phyloP scores from a whole-genome alignment of 176 grass and related monocot genomes.

The Saccharum officinarum region DNA sequence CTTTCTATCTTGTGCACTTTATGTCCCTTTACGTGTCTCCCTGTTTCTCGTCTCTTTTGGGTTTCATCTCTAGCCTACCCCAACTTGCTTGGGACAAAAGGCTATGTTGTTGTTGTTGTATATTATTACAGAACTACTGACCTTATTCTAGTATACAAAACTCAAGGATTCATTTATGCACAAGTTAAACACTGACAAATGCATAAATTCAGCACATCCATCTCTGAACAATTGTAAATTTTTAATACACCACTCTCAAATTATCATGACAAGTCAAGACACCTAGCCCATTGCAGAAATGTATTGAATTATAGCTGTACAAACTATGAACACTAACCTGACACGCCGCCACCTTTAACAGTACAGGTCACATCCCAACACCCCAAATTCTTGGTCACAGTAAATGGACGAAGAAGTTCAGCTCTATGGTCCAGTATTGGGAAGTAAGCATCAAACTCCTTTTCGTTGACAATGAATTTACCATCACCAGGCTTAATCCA shows the following conservation, averaged over 20 bases:
- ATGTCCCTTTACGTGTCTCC: no score
- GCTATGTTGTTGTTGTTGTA: no score
- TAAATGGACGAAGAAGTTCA: slow-evolving; percentile 89
- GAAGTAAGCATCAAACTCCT: slow-evolving; percentile 94
- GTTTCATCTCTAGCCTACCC: no score
- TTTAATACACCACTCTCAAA: neutral
- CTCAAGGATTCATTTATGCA: neutral
- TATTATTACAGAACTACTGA: neutral
- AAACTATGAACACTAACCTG: slow-evolving; percentile 59
- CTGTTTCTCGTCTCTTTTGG: no score
- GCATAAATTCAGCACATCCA: neutral
- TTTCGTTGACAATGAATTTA: slow-evolving; percentile 87
- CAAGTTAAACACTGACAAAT: neutral
- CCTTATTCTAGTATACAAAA: slow-evolving; percentile 13
- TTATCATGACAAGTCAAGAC: neutral
- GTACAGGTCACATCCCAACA: slow-evolving; percentile 79
- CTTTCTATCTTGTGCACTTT: no score
- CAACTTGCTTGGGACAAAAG: no score
- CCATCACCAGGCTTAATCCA: slow-evolving; percentile 91
- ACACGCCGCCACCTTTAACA: slow-evolving; percentile 88
- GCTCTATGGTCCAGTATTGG: slow-evolving; percentile 89
- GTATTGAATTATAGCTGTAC: neutral
- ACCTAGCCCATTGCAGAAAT: neutral
- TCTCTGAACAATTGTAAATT: neutral
- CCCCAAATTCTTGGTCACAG: slow-evolving; percentile 75